phyloP scores from a whole-genome alignment of 148 eudicot species.

The Rhododendron henanense region DNA sequence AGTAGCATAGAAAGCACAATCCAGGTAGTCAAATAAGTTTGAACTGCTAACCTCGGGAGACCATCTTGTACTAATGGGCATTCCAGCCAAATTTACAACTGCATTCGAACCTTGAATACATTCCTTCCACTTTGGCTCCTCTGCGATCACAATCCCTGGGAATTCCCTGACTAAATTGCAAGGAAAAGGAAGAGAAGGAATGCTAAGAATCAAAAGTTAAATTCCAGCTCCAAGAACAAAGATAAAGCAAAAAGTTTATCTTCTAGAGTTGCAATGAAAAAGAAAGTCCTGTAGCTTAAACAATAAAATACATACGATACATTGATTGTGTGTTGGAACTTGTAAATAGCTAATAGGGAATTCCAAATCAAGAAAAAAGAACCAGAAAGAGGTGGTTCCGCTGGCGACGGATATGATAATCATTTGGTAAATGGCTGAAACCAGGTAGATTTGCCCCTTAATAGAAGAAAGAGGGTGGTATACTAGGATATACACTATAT shows the following conservation, averaged over 20 bases:
- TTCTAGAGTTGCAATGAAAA: neutral
- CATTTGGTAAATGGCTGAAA: neutral
- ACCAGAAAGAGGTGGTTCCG: neutral
- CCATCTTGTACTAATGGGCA: conserved; percentile 99
- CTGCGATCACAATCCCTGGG: conserved; percentile 87
- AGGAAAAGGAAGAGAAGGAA: conserved; percentile 7
- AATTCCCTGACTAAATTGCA: conserved; percentile 55
- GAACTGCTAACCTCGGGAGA: conserved; percentile 71
- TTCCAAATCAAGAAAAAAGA: neutral
- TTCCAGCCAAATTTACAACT: conserved; percentile 91
- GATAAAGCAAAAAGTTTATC: neutral
- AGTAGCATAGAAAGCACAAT: neutral
- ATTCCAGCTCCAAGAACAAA: neutral
- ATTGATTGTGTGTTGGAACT: neutral
- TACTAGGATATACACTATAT: neutral
- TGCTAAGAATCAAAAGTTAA: neutral
- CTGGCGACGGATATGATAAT: neutral
- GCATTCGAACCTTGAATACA: conserved; percentile 84
- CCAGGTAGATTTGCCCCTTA: neutral
- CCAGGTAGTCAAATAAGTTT: neutral
- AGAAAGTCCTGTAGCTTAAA: neutral
- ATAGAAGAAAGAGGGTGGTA: neutral
- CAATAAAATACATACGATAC: neutral
- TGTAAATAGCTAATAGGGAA: neutral
- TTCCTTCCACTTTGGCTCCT: conserved; percentile 81